Evolutionary conservation across 352 stramenopile species (phyloP).

Genomic region (Pythium coloratum): DNA sequence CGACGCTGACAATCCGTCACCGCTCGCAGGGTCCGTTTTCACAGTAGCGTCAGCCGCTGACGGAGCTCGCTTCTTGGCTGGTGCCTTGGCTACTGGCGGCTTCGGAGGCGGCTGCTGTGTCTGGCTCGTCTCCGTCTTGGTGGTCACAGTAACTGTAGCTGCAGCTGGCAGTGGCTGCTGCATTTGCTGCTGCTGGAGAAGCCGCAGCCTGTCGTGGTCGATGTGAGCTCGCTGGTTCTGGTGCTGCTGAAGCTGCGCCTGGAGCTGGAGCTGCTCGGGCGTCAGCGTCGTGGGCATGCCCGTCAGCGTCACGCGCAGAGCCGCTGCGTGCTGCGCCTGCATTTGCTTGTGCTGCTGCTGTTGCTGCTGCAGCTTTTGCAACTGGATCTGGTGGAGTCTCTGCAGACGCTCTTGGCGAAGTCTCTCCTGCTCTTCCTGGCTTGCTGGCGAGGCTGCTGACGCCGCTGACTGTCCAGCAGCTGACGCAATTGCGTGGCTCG

Average conservation of each 20-base stretch:
- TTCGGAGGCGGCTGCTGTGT: conserved; percentile 34
- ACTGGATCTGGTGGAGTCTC: conserved; percentile 51
- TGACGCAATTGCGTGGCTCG: conserved; percentile 16
- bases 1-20: not conserved
- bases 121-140: not conserved
- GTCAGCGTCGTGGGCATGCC: conserved; percentile 25
- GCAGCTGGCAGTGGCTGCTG: conserved; percentile 34
- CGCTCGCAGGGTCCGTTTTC: not conserved
- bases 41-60: not conserved
- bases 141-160: conserved; percentile 31
- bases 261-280: conserved; percentile 13
- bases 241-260: conserved; percentile 39
- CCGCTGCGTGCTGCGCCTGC: conserved; percentile 18
- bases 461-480: not conserved
- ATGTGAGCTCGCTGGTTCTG: conserved; percentile 39
- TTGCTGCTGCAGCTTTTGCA: conserved; percentile 38
- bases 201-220: conserved; percentile 48
- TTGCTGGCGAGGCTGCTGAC: not conserved
- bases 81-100: conserved; percentile 6
- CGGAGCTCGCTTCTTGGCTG: conserved; percentile 18
- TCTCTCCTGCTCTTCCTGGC: conserved; percentile 46
- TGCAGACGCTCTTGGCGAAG: conserved; percentile 48
- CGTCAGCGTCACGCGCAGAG: conserved; percentile 31
- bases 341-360: conserved; percentile 30
- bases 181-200: conserved; percentile 41